Base-by-base conservation (phyloP, 2,329 filamentous ascomycete genomes). In the Microdochium bolleyi region DNA sequence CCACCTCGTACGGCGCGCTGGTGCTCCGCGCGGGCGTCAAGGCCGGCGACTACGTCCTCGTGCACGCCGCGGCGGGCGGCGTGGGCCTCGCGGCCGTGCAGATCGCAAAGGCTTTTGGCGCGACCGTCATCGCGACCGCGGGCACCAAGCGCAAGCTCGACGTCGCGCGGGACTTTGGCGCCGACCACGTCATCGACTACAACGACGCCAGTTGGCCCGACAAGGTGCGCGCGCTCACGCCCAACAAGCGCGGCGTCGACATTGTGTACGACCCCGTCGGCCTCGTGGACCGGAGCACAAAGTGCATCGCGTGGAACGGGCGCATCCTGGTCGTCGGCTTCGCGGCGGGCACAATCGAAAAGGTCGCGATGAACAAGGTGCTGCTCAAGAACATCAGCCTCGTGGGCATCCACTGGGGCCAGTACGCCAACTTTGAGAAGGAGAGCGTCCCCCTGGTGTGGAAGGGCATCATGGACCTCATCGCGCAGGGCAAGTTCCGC, bases 231-330 rank as follows among this genome's bases (percentile, higher is more conserved):
- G 83, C 82, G 60, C 70, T 97, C 54, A 92, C 87, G 3, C 89
- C 88, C 0, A 82, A 83, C 56, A 80, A 80, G 1, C 69, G 74
- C 48, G 83, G 91, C 11, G 92, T 96, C 19, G 92, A 97, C 69
- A 89, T 97, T 51, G 92, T 97, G 22, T 97, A 90, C 72, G 92
- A 97, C 68, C 91, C 92, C 13, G 92, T 97, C 1, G 92, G 92
- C 1, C 73, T 96, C 66, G 89, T 96, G 50, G 90, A 95, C 59
- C 80, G 84, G 65, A 90, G 85, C 60, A 88, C 92, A 60, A 96
- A 95, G 71, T 96, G 92, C 72, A 89, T 87, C 3, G 88, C 90
- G 3, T 97, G 91, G 92, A 96, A 96, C 68, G 92, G 89, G 1
- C 80, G 92, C 13, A 78, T 97, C 52, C 72, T 96, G 46, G 83